Evolutionary conservation across 2,329 filamentous ascomycete genomes (phyloP), one percentile per base, ranked within the genome.

Genomic region (Colletotrichum falcatum): DNA sequence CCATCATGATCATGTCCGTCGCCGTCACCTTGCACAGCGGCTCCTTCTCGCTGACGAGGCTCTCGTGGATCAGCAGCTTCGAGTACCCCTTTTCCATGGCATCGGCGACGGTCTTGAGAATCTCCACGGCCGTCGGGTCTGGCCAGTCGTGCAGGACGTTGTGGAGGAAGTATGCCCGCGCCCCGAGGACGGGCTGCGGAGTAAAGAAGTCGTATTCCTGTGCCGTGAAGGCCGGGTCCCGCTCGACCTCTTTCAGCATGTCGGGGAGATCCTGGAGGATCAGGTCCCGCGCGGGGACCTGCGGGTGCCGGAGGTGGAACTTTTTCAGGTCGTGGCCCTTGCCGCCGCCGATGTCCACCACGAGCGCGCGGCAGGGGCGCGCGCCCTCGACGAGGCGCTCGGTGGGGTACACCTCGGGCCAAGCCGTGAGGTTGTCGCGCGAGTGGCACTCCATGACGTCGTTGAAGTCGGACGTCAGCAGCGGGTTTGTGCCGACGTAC

Each of bases 371-470:
- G 20, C 77, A 78, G 2, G 74, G 72, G 51, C 77, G 77, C 6
- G 75, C 74, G 1, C 64, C 76, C 5, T 69, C 61, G 2, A 81
- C 28, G 8, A 82, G 63, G 7, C 71, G 75, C 0, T 79, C 30
- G 3, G 68, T 71, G 23, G 68, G 65, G 26, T 68, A 71, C 37
- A 71, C 54, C 2, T 81, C 78, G 0, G 77, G 73, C 81, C 81
- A 83, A 11, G 79, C 71, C 5, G 78, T 79, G 35, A 81, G 75
- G 62, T 81, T 82, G 71, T 79, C 78, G 58, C 77, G 77, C 28
- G 79, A 80, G 62, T 82, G 79, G 64, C 79, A 80, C 65, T 80
- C 76, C 80, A 82, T 82, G 2, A 77, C 77, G 62, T 79, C 75
- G 49, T 78, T 78, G 69, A 82, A 81, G 51, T 78, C 74, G 5